Conservation (phyloP, 2,329 filamentous ascomycete species). For the Rhynchosporium graminicola region DNA sequence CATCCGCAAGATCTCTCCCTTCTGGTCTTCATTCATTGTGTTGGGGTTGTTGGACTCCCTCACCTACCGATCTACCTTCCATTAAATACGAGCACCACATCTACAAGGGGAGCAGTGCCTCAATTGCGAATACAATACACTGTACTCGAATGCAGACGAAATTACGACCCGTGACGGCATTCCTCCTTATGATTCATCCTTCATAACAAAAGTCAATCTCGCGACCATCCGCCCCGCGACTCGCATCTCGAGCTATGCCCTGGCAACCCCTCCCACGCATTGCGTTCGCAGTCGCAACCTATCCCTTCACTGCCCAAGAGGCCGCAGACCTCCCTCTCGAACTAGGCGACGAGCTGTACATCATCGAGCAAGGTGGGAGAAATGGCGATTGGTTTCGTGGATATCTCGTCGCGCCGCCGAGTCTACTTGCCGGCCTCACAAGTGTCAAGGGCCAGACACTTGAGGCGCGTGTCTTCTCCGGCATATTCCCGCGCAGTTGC, state of each 20-base stretch:
- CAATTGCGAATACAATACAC: neutral
- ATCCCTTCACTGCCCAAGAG: conserved; percentile 84
- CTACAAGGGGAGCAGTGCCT: neutral
- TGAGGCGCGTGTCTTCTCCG: conserved; percentile 96
- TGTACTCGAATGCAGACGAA: neutral
- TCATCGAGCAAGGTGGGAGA: conserved; percentile 88
- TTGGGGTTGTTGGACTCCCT: neutral
- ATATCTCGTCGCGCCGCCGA: conserved; percentile 92
- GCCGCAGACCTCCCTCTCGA: conserved; percentile 93
- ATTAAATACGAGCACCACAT: neutral
- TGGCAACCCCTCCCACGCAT: conserved; percentile 97
- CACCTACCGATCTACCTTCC: neutral
- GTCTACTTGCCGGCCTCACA: conserved; percentile 86
- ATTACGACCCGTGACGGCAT: conserved; percentile 2
- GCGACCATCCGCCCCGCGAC: conserved; percentile 7
- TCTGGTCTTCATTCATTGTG: neutral
- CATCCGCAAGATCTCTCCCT: neutral
- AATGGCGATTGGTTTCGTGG: conserved; percentile 92
- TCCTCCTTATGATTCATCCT: conserved; percentile 24
- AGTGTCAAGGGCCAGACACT: conserved; percentile 89
- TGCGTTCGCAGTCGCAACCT: conserved; percentile 95
- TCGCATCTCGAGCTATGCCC: conserved; percentile 63
- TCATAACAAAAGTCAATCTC: conserved; percentile 18
- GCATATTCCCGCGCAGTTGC: conserved; percentile 92
- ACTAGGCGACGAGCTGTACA: conserved; percentile 97